Conservation (phyloP, 257 asterid species). For the Marsdenia floribunda region DNA sequence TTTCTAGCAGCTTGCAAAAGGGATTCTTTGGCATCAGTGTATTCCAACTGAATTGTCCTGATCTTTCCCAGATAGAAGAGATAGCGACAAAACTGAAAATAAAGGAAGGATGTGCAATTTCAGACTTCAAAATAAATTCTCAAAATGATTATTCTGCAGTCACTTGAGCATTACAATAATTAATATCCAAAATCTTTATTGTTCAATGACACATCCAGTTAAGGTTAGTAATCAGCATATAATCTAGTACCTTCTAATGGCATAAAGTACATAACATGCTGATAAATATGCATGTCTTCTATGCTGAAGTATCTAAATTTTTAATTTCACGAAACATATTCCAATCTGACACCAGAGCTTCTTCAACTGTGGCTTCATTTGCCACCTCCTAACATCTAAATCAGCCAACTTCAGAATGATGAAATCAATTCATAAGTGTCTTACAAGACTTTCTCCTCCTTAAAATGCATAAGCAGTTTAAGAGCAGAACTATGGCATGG, state of each 20-base stretch:
- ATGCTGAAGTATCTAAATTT: background rate
- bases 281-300: background rate
- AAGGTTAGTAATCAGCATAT: background rate
- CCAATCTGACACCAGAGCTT: background rate
- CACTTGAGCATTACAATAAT: background rate
- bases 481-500: background rate
- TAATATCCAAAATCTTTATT: background rate
- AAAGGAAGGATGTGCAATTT: constrained; percentile 7
- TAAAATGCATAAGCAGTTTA: background rate
- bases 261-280: background rate
- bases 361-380: background rate
- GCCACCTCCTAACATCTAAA: background rate
- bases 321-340: background rate
- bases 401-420: background rate
- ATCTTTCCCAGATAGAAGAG: constrained; percentile 93
- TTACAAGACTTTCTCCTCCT: background rate
- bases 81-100: constrained; percentile 77
- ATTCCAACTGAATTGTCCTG: constrained; percentile 90
- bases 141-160: background rate
- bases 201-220: background rate
- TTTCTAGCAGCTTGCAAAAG: constrained; percentile 94
- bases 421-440: background rate
- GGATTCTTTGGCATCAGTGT: constrained; percentile 94
- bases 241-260: background rate
- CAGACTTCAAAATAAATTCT: too few relatives aligned